These are phyloP conservation scores for Pythium aquatile DNA, from an alignment of 352 stramenopile genomes.

Conservation along the genomic window DNA sequence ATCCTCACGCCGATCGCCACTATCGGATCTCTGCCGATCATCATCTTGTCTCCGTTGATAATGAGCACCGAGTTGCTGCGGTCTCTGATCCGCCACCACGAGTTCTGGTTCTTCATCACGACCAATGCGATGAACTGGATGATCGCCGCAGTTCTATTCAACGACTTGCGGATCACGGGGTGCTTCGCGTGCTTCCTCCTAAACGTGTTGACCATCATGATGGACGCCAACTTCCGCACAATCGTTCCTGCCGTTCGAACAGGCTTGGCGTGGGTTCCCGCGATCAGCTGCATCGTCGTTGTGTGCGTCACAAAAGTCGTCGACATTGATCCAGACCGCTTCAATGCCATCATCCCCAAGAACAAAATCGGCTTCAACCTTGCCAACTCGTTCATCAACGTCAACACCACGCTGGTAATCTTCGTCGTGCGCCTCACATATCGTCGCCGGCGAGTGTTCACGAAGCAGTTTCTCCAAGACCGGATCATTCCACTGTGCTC, in stretches of 20 bases:
- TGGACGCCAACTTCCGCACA: slow-evolving; percentile 30
- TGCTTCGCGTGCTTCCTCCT: slow-evolving; percentile 25
- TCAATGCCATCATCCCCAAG: slow-evolving; percentile 9
- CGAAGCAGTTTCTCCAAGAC: slow-evolving; percentile 4
- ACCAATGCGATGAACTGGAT: slow-evolving; percentile 26
- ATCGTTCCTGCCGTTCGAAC: slow-evolving; percentile 10
- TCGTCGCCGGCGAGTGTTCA: slow-evolving; percentile 7
- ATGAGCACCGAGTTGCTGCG: slow-evolving; percentile 21
- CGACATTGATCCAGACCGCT: slow-evolving; percentile 21
- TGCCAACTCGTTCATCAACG: slow-evolving; percentile 30
- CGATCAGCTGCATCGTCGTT: slow-evolving; percentile 18
- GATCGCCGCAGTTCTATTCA: slow-evolving; percentile 16
- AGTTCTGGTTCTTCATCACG: slow-evolving; percentile 30
- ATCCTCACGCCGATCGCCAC: slow-evolving; percentile 13
- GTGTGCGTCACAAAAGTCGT: slow-evolving; percentile 10
- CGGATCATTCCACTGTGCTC: slow-evolving; percentile 14
- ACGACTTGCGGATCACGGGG: slow-evolving; percentile 9
- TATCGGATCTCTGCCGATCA: slow-evolving; percentile 11
- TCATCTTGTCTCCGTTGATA: slow-evolving; percentile 10
- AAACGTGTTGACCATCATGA: slow-evolving; percentile 20
- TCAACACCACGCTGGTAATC: slow-evolving; percentile 26
- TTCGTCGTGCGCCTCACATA: slow-evolving; percentile 23
- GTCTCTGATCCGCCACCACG: slow-evolving; percentile 20
- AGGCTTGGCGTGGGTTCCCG: slow-evolving; percentile 18
- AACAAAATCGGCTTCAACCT: slow-evolving; percentile 26